Conservation (phyloP, 2,329 filamentous ascomycete species). For the Rhytidhysteron rufulum region DNA sequence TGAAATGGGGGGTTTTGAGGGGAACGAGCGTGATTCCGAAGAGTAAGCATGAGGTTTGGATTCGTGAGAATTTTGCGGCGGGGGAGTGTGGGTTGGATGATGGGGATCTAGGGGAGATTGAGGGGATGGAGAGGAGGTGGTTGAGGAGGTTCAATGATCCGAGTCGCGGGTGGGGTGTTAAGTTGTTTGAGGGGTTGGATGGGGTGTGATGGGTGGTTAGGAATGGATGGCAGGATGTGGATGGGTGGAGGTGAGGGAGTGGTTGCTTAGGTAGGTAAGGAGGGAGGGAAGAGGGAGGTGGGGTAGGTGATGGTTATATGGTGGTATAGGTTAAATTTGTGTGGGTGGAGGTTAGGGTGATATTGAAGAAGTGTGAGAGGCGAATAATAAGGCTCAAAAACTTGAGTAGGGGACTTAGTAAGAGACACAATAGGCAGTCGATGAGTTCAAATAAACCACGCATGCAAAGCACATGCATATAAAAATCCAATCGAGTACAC, state of each 20-base stretch:
- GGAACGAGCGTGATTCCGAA: slow-evolving; percentile 46
- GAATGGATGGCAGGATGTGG: neutral
- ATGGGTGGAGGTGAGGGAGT: neutral
- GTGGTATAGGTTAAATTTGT: no score
- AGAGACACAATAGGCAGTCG: no score
- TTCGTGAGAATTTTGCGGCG: slow-evolving; percentile 44
- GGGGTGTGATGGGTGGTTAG: slow-evolving; percentile 6
- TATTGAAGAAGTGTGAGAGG: no score
- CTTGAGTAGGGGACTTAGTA: no score
- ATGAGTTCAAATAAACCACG: no score
- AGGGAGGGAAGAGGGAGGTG: no score
- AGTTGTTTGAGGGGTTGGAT: slow-evolving; percentile 43
- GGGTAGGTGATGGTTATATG: no score
- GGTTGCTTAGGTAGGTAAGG: neutral
- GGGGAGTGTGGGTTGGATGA: slow-evolving; percentile 33
- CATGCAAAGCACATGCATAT: no score
- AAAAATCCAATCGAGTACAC: no score
- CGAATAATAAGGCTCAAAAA: no score
- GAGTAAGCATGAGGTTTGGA: slow-evolving; percentile 40
- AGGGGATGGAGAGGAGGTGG: slow-evolving; percentile 29
- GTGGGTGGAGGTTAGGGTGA: no score
- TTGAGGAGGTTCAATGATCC: slow-evolving; percentile 40
- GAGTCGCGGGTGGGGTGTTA: slow-evolving; percentile 37
- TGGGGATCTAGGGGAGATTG: slow-evolving; percentile 34
- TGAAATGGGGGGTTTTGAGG: slow-evolving; percentile 48